Evolutionary conservation across 306 rosid species (phyloP).

Genomic region (Arachis hypogaea): DNA sequence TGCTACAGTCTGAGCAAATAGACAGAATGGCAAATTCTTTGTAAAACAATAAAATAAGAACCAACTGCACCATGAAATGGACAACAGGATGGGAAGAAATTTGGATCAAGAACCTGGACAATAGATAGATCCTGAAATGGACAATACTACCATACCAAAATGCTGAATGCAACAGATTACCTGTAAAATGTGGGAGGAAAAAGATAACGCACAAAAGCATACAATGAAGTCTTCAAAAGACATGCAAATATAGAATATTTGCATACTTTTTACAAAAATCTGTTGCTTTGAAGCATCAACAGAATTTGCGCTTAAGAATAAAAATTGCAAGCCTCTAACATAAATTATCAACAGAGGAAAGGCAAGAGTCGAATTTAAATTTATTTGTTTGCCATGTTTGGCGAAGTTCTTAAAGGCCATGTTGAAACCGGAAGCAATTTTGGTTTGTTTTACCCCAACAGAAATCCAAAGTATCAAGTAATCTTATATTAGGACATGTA

Average conservation of each 20-base stretch:
- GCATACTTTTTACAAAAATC: background rate
- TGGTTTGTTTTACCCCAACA: too few relatives aligned
- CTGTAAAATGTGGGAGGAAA: conserved; percentile 53
- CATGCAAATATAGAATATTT: conserved; percentile 22
- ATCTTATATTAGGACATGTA: too few relatives aligned
- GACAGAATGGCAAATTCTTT: too few relatives aligned
- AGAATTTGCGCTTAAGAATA: conserved; percentile 31
- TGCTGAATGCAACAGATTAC: conserved; percentile 82
- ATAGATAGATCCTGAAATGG: conserved; percentile 89
- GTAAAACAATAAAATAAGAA: too few relatives aligned
- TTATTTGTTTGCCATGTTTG: too few relatives aligned
- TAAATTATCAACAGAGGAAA: background rate
- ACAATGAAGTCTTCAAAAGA: conserved; percentile 34
- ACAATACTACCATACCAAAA: conserved; percentile 93
- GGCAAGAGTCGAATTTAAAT: background rate
- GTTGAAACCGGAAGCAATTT: too few relatives aligned
- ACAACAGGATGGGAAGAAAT: conserved; percentile 49
- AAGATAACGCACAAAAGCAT: conserved; percentile 17
- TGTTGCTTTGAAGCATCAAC: background rate
- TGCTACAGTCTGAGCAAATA: too few relatives aligned
- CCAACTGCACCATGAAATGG: too few relatives aligned
- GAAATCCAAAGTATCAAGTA: too few relatives aligned
- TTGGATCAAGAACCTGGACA: conserved; percentile 77
- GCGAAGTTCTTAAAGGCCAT: too few relatives aligned
- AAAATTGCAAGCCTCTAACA: conserved; percentile 25